phyloP scores from a whole-genome alignment of 164 flowering plant genomes.

The Tinospora cordifolia region DNA sequence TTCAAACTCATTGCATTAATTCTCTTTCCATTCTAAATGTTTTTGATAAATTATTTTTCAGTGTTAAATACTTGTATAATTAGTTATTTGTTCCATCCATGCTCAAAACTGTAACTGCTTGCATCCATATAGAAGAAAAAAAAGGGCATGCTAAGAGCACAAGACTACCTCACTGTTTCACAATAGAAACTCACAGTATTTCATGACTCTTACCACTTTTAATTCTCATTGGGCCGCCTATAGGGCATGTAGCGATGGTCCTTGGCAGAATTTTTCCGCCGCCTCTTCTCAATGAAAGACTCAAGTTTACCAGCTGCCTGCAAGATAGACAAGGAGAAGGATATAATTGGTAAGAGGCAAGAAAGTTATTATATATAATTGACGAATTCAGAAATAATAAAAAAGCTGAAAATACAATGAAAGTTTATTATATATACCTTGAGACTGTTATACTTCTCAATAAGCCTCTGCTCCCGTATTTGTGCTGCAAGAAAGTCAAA shows the following conservation, averaged over 20 bases:
- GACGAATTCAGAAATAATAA: not conserved
- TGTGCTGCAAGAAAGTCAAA: slow-evolving; percentile 51
- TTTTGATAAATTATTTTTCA: not conserved
- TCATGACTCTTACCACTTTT: slow-evolving; percentile 8
- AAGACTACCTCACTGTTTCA: no score
- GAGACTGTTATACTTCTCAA: slow-evolving; percentile 57
- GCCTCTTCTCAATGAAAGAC: slow-evolving; percentile 61
- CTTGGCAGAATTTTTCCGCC: slow-evolving; percentile 80
- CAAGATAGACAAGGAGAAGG: slow-evolving; percentile 4
- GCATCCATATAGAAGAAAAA: no score
- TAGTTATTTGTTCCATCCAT: not conserved
- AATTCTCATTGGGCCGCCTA: slow-evolving; percentile 36
- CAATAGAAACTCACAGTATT: not conserved
- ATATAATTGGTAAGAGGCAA: not conserved
- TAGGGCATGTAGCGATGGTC: slow-evolving; percentile 80
- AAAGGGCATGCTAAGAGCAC: no score
- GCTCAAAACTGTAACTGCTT: no score
- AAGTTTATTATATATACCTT: slow-evolving; percentile 41
- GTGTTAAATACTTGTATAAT: not conserved
- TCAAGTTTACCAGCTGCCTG: slow-evolving; percentile 85
- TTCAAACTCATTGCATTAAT: not conserved
- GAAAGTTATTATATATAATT: not conserved
- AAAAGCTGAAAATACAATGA: not conserved
- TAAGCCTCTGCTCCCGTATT: slow-evolving; percentile 48
- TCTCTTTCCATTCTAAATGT: not conserved